Evolutionary conservation across 129 eudicot species (phyloP).

Genomic region (Gnaphalium uliginosum): DNA sequence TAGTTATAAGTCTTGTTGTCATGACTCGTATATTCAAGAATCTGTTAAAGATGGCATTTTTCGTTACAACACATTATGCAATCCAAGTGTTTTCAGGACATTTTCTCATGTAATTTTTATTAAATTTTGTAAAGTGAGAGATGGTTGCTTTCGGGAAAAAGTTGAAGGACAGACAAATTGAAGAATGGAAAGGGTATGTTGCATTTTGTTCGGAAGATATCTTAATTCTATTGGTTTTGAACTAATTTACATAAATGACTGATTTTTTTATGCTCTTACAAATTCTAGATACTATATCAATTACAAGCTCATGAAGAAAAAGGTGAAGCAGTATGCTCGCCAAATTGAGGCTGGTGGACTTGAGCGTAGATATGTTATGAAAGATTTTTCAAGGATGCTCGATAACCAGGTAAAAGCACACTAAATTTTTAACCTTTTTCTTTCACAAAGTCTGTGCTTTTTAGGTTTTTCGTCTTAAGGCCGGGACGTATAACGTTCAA

Average conservation of each 20-base stretch:
- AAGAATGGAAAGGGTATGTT: slow-evolving; percentile 91
- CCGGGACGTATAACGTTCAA: background rate
- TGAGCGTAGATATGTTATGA: slow-evolving; percentile 74
- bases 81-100: slow-evolving; percentile 10
- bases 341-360: slow-evolving; percentile 72
- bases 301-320: slow-evolving; percentile 92
- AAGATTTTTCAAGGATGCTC: slow-evolving; percentile 91
- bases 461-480: background rate
- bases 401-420: slow-evolving; percentile 59
- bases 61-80: background rate
- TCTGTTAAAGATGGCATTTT: background rate
- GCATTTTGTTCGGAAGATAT: background rate
- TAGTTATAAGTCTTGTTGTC: slow-evolving; percentile 1
- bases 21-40: background rate
- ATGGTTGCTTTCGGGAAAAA: slow-evolving; percentile 99
- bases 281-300: slow-evolving; percentile 73
- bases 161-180: slow-evolving; percentile 89
- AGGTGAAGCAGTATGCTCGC: slow-evolving; percentile 65
- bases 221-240: background rate
- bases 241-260: background rate
- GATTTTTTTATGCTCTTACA: slow-evolving; percentile 13
- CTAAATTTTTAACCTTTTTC: background rate
- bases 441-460: background rate
- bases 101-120: slow-evolving; percentile 6
- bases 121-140: slow-evolving; percentile 41